These are phyloP conservation scores for Saturnispora besseyi DNA, from an alignment of 805 yeast species.

Conservation along the genomic window DNA sequence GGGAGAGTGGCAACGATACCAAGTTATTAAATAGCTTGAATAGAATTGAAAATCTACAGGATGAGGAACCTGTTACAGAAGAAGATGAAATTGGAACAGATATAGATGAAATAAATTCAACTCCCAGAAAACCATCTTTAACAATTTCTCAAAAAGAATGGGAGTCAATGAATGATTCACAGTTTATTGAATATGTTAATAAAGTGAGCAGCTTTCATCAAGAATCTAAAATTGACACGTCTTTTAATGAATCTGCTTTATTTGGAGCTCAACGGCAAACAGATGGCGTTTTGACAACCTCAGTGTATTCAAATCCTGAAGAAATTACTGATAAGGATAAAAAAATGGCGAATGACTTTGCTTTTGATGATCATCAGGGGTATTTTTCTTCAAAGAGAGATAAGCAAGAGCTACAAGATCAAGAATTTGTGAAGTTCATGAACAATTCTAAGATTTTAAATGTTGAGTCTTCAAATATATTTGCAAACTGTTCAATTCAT, in stretches of 20 bases:
- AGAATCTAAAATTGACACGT: not conserved
- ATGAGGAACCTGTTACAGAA: not conserved
- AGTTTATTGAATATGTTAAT: constrained; percentile 31
- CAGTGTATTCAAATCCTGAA: constrained; percentile 5
- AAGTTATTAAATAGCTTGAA: not conserved
- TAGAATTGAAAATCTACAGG: not conserved
- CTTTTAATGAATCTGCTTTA: not conserved
- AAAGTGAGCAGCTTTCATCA: constrained; percentile 8
- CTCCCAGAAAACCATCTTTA: not conserved
- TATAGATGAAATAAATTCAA: constrained; percentile 3
- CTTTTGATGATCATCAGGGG: constrained; percentile 58
- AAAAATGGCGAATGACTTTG: constrained; percentile 25
- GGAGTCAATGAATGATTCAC: constrained; percentile 33
- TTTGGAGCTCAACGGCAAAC: constrained; percentile 3
- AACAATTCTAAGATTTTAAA: constrained; percentile 24
- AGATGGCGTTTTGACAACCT: not conserved
- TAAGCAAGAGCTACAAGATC: constrained; percentile 55
- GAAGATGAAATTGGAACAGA: constrained; percentile 8
- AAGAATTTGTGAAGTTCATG: constrained; percentile 42
- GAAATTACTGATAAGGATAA: constrained; percentile 4
- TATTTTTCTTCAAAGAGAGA: constrained; percentile 53
- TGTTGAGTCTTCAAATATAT: constrained; percentile 33
- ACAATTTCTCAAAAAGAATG: constrained; percentile 12
- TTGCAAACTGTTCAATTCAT: constrained; percentile 55
- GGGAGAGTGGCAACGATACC: constrained; percentile 3